Percentiles rank a stretch among this genome's conserved stretches.
phyloP scores from a whole-genome alignment of 108 stramenopile genomes.

The Discostella stelligeroides region DNA sequence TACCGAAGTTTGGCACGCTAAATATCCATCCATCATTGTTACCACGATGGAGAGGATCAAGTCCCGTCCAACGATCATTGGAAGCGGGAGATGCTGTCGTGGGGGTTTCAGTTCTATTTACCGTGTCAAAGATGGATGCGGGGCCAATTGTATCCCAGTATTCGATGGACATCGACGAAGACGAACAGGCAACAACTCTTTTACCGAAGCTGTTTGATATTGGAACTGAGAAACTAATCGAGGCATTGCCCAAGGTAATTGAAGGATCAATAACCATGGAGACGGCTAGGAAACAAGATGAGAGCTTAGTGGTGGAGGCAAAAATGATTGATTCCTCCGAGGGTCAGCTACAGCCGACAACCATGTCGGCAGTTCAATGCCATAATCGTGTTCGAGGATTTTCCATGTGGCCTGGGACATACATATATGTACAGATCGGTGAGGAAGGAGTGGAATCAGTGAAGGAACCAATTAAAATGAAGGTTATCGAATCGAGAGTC shows the following conservation, averaged over 20 bases:
- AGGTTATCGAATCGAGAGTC: slow-evolving; percentile 76
- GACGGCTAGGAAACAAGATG: slow-evolving; percentile 85
- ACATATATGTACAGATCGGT: slow-evolving; percentile 66
- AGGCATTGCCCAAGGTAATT: slow-evolving; percentile 77
- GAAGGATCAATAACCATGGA: slow-evolving; percentile 74
- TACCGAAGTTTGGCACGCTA: slow-evolving; percentile 89
- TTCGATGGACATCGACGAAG: slow-evolving; percentile 60
- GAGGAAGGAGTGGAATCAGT: not conserved
- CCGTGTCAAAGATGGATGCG: slow-evolving; percentile 97
- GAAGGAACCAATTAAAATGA: slow-evolving; percentile 59
- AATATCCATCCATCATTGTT: slow-evolving; percentile 97
- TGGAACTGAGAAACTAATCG: slow-evolving; percentile 82
- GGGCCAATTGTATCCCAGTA: slow-evolving; percentile 91
- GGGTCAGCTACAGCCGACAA: slow-evolving; percentile 66
- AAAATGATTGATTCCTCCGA: slow-evolving; percentile 83
- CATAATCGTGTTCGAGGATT: slow-evolving; percentile 94
- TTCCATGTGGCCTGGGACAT: slow-evolving; percentile 95
- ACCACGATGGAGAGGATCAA: slow-evolving; percentile 94
- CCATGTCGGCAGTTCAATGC: slow-evolving; percentile 69
- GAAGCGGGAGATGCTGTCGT: slow-evolving; percentile 85
- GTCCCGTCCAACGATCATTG: slow-evolving; percentile 94
- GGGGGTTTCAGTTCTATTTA: slow-evolving; percentile 94
- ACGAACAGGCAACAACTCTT: slow-evolving; percentile 87
- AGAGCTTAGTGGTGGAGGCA: slow-evolving; percentile 78
- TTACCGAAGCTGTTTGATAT: slow-evolving; percentile 88